These are phyloP conservation scores for Aaosphaeria arxii DNA, from an alignment of 2,329 filamentous ascomycete genomes.

Conservation along the genomic window DNA sequence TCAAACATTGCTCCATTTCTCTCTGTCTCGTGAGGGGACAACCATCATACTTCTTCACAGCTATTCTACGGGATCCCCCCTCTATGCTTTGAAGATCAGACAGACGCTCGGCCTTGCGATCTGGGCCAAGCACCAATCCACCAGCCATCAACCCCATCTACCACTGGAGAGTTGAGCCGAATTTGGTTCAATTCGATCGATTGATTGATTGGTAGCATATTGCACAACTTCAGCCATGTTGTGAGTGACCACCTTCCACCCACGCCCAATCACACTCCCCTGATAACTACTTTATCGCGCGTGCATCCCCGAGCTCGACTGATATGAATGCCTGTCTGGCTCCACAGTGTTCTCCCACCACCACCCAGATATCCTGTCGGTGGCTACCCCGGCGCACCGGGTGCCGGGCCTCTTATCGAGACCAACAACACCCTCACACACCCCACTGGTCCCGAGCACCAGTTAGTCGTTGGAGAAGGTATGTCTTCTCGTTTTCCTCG, in stretches of 20 bases:
- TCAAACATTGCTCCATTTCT: no score
- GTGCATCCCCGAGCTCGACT: slow-evolving; percentile 18
- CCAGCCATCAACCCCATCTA: neutral
- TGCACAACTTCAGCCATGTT: slow-evolving; percentile 32
- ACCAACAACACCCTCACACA: slow-evolving; percentile 86
- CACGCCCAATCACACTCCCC: slow-evolving; percentile 22
- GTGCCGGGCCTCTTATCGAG: slow-evolving; percentile 77
- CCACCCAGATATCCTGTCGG: slow-evolving; percentile 80
- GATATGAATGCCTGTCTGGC: slow-evolving; percentile 10
- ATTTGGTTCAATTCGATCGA: slow-evolving; percentile 4
- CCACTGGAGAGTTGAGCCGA: slow-evolving; percentile 9
- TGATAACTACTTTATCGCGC: slow-evolving; percentile 9
- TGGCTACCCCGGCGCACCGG: slow-evolving; percentile 69
- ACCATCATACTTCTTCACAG: no score
- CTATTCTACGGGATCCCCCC: neutral
- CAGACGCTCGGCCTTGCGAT: slow-evolving; percentile 11
- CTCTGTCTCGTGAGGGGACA: no score
- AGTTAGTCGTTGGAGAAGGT: slow-evolving; percentile 94
- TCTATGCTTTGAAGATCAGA: slow-evolving; percentile 2
- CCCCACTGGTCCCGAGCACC: slow-evolving; percentile 78
- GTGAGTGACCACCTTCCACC: slow-evolving; percentile 24
- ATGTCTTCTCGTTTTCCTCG: slow-evolving; percentile 10
- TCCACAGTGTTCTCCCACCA: slow-evolving; percentile 64
- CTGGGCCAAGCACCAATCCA: slow-evolving; percentile 3
- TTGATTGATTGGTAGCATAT: slow-evolving; percentile 12